These are phyloP conservation scores for Chytriomyces sp. DNA, from an alignment of 192 early-diverging fungal species.

Conservation along the genomic window DNA sequence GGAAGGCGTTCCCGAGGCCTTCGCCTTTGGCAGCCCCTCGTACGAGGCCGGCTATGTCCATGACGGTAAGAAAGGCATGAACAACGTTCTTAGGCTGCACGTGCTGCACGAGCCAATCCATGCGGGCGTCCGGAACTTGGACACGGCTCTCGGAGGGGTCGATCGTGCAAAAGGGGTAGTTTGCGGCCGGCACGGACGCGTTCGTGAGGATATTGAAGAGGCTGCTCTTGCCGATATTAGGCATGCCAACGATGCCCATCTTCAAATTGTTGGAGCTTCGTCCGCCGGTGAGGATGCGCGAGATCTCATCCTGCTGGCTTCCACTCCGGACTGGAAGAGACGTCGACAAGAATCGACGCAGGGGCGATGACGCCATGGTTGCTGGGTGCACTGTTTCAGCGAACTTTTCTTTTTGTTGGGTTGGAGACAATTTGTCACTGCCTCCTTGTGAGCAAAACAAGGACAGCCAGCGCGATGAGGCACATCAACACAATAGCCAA, in stretches of 20 bases:
- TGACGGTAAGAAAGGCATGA: slow-evolving; percentile 83
- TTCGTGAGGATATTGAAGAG: slow-evolving; percentile 57
- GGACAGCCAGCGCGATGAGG: too few relatives aligned
- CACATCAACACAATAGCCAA: too few relatives aligned
- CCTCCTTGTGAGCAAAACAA: too few relatives aligned
- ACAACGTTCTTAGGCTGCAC: slow-evolving; percentile 63
- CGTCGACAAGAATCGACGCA: too few relatives aligned
- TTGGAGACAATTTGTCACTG: too few relatives aligned
- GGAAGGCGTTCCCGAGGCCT: slow-evolving; percentile 85
- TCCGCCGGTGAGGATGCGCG: slow-evolving; percentile 20
- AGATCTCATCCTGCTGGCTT: neutral
- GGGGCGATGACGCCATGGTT: too few relatives aligned
- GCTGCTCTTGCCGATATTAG: slow-evolving; percentile 84
- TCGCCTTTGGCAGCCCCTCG: slow-evolving; percentile 60
- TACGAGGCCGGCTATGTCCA: slow-evolving; percentile 97
- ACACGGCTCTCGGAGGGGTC: slow-evolving; percentile 90
- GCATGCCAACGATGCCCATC: slow-evolving; percentile 88
- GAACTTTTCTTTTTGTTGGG: too few relatives aligned
- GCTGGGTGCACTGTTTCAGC: too few relatives aligned
- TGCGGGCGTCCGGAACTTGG: slow-evolving; percentile 86
- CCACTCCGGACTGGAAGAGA: too few relatives aligned
- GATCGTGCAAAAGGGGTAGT: slow-evolving; percentile 97
- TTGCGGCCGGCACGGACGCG: slow-evolving; percentile 55
- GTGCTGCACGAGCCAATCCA: slow-evolving; percentile 72
- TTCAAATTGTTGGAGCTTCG: slow-evolving; percentile 60